Conservation (phyloP, 2,329 filamentous ascomycete genomes). For the Ceratocystis huliohia region DNA sequence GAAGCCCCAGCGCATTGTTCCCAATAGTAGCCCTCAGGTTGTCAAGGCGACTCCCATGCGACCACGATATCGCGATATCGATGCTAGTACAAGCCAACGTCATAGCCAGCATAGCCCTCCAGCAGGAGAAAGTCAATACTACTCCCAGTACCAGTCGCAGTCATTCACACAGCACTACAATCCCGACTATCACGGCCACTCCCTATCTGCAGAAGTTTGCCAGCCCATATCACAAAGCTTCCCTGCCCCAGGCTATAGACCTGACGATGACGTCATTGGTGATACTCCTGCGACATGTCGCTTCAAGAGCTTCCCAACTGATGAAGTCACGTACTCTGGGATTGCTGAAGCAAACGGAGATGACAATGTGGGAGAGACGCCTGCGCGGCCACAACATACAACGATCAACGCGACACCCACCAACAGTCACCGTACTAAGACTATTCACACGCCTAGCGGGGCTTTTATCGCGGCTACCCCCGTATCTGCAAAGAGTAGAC, state of each 20-base stretch:
- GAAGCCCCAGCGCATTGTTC: constrained; percentile 35
- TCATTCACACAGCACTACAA: constrained; percentile 12
- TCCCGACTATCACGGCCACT: constrained; percentile 25
- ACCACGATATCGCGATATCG: constrained; percentile 31
- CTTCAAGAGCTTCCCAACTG: constrained; percentile 8
- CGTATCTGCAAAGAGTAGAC: no score
- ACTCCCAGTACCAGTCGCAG: constrained; percentile 8
- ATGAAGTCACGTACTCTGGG: neutral
- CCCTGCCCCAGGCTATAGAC: neutral
- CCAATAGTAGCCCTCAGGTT: constrained; percentile 32
- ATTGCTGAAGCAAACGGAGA: constrained; percentile 12
- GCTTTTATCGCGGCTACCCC: neutral
- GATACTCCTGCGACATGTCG: constrained; percentile 17
- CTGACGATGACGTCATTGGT: constrained; percentile 3
- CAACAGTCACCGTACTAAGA: neutral
- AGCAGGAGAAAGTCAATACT: neutral
- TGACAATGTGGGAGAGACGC: constrained; percentile 13
- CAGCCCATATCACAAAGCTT: constrained; percentile 10
- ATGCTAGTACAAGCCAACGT: neutral
- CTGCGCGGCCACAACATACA: neutral
- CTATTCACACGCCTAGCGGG: neutral
- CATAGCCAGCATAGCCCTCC: neutral
- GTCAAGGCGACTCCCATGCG: constrained; percentile 47
- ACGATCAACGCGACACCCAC: constrained; percentile 8
- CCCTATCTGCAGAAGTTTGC: constrained; percentile 30